Evolutionary conservation across 1,139 yeast genomes (phyloP).

Genomic region (Hansenula lynferdii): DNA sequence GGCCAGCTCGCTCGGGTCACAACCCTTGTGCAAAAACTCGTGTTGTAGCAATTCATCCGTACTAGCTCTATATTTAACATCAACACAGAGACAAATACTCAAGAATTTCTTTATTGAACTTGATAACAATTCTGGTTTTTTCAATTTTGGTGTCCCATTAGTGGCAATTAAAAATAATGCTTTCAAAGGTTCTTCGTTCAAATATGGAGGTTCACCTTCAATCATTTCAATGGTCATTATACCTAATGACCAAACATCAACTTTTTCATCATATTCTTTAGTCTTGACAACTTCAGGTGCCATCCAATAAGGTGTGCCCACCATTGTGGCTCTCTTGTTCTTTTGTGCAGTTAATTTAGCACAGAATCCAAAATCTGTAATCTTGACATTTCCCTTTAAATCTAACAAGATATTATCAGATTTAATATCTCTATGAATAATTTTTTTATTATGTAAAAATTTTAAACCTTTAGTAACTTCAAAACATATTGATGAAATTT

Average conservation of each 20-base stretch:
- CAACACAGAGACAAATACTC: conserved; percentile 92
- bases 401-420: conserved; percentile 90
- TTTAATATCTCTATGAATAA: conserved; percentile 94
- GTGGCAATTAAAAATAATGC: conserved; percentile 91
- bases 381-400: conserved; percentile 83
- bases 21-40: conserved; percentile 70
- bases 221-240: conserved; percentile 99
- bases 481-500: conserved; percentile 84
- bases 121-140: conserved; percentile 77
- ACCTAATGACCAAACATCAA: conserved; percentile 97
- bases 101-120: conserved; percentile 80
- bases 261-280: conserved; percentile 93
- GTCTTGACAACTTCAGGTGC: conserved; percentile 99
- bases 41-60: conserved; percentile 85
- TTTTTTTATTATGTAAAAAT: conserved; percentile 85
- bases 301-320: conserved; percentile 99
- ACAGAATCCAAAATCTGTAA: conserved; percentile 97
- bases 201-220: conserved; percentile 96
- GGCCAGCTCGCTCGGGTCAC: conserved; percentile 63
- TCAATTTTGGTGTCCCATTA: conserved; percentile 93
- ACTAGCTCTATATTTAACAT: conserved; percentile 85
- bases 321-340: conserved; percentile 96
- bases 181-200: conserved; percentile 91
- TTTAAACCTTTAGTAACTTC: conserved; percentile 92
- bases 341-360: conserved; percentile 92